phyloP scores from a whole-genome alignment of 768 basidiomycete genomes.

The Xanthoconium purpureum region DNA sequence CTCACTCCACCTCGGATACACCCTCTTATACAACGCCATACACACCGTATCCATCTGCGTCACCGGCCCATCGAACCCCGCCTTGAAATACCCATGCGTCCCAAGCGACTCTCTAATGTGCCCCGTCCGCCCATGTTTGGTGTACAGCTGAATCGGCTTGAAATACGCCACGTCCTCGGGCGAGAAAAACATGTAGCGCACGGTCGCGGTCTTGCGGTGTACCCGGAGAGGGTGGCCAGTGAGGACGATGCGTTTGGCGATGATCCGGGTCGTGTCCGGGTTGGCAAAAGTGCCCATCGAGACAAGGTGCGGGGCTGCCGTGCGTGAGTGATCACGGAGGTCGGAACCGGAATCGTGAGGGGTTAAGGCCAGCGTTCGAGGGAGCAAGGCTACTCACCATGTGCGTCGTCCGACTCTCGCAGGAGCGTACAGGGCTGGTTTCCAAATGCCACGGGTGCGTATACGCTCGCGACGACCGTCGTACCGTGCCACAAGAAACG shows the following conservation, averaged over 20 bases:
- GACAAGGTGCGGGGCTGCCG: constrained; percentile 73
- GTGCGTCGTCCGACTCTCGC: constrained; percentile 59
- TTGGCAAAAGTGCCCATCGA: constrained; percentile 86
- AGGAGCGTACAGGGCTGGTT: constrained; percentile 72
- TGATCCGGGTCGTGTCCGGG: constrained; percentile 86
- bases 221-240: constrained; percentile 97
- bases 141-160: constrained; percentile 89
- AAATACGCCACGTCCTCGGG: constrained; percentile 90
- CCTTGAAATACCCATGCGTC: constrained; percentile 98
- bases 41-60: constrained; percentile 97
- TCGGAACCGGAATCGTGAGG: no score
- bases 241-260: constrained; percentile 91
- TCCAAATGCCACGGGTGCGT: constrained; percentile 87
- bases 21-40: constrained; percentile 92
- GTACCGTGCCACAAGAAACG: constrained; percentile 81
- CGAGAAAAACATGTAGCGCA: constrained; percentile 99
- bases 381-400: constrained; percentile 38
- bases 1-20: constrained; percentile 84
- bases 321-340: no score
- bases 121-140: constrained; percentile 85
- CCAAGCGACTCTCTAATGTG: constrained; percentile 92
- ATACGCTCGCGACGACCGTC: constrained; percentile 81
- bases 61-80: constrained; percentile 89
- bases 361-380: background rate
- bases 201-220: constrained; percentile 94